phyloP scores from a whole-genome alignment of 805 yeast species.

The Sugiyamaella smithiae region DNA sequence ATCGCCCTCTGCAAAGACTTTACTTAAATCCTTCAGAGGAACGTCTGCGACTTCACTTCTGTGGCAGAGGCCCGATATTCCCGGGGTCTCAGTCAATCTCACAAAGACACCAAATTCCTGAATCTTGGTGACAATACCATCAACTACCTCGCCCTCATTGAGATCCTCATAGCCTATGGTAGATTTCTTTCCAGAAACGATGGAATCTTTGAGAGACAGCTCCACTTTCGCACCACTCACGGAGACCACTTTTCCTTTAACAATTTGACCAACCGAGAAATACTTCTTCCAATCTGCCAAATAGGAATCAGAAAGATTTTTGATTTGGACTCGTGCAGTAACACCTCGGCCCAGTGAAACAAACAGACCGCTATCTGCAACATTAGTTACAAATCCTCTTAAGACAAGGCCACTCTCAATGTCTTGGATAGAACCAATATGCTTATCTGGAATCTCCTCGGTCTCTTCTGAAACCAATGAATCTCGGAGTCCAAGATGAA shows the following conservation, averaged over 20 bases:
- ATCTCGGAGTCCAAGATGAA: constrained; percentile 63
- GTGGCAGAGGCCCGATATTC: constrained; percentile 85
- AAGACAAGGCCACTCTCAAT: constrained; percentile 68
- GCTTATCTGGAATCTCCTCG: constrained; percentile 53
- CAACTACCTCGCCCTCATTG: constrained; percentile 63
- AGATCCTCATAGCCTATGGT: constrained; percentile 51
- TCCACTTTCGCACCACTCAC: constrained; percentile 59
- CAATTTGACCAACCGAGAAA: constrained; percentile 67
- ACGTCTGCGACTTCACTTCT: constrained; percentile 71
- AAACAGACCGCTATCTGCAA: constrained; percentile 71
- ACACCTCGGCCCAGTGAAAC: constrained; percentile 69
- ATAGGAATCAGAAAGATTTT: constrained; percentile 77
- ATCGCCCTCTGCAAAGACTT: constrained; percentile 85
- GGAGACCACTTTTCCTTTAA: constrained; percentile 67
- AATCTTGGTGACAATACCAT: constrained; percentile 73
- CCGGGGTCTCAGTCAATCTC: constrained; percentile 67
- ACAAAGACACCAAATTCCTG: constrained; percentile 92
- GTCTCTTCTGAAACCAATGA: constrained; percentile 26
- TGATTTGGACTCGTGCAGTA: constrained; percentile 75
- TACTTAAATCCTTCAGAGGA: constrained; percentile 52
- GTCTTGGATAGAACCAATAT: constrained; percentile 49
- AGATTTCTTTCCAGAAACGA: constrained; percentile 66
- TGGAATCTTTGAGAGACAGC: constrained; percentile 77
- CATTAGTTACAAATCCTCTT: constrained; percentile 74
- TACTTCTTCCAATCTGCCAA: constrained; percentile 85